Evolutionary conservation across 129 eudicot genomes (phyloP), one percentile per base, ranked within the genome.

Genomic region (Pittosporum tobira): DNA sequence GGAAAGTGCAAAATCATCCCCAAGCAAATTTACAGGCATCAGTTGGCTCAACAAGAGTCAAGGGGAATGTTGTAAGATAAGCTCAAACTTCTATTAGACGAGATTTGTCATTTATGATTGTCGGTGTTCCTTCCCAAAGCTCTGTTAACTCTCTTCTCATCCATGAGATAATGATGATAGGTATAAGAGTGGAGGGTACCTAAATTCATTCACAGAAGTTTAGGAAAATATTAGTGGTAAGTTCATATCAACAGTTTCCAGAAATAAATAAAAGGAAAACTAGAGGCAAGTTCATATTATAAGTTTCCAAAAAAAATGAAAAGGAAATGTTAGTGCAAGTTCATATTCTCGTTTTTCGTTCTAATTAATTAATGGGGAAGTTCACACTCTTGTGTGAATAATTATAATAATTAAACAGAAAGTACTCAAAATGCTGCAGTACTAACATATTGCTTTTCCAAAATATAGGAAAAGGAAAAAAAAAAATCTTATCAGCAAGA

Each of bases 181-280:
- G 96, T 38, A 94, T 96, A 59, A 91, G 79, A 0, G 96, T 91
- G 18, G 83, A 81, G 12, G 99, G 99, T 30, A 91, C 99, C 99
- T 91, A 61, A 60, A 75, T 13, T 61, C 38, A 48, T 59, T 37
- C 20, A 6, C 23, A 65, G 44, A 45, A 29, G 24, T 27, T 11
- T 61, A 50, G 61, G 12, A 19, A 28, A 51, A 29, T 6, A 46
- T 63, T 12, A 64, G 54, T 31, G 30, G 43, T 38, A 34, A 34
- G 40, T 34, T 34, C 40, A 34, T 12, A 34, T 34, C n/a, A n/a
- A n/a, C n/a, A n/a, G n/a, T n/a, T 30, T 30, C 7, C 3, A 4
- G 7, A 30, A 2, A 30, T 4, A 30, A 30, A 8, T 5, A 2
- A 30, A 30, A 30, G 7, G 7, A 8, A 30, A 8, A 4, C 6